Evolutionary conservation across 306 rosid species (phyloP), one percentile per base, ranked within the genome.

Genomic region (Acacia melanoxylon): DNA sequence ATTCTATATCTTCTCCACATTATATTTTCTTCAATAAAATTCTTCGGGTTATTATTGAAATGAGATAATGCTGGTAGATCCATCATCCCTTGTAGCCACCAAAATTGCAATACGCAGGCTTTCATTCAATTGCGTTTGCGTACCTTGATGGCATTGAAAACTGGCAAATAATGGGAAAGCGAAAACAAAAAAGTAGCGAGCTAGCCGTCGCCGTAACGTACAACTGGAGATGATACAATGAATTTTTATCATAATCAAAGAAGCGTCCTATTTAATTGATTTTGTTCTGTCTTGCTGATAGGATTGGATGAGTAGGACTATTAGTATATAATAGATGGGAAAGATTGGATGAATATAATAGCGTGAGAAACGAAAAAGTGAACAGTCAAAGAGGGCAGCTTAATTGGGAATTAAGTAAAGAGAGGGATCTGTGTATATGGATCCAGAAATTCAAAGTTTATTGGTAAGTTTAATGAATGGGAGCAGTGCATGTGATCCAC

Each of bases 41-140:
- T 22, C 37, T 12, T 62, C 1, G 14, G 29, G 29, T 37, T 37
- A 37, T 22, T 22, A 10, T 58, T 58, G 65, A 54, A 54, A 20
- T 54, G 25, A 54, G 61, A 54, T 54, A n/a, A n/a, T 54, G 1
- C 41, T 6, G 41, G 41, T 37, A 6, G 61, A 54, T 54, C 13
- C 63, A n/a, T n/a, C 62, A 49, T 74, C 85, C 83, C 83, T 78
- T 85, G 84, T 78, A 81, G 8, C 8, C 71, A 48, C 45, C 83
- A 61, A 74, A 74, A 68, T 67, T 59, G 72, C 45, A 75, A 49
- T 15, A 15, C 45, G 11, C 11, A 42, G 56, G 56, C 56, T 15
- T 49, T 15, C 20, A 14, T 16, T 16, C 8, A 16, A 22, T 51
- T 35, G 7, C 40, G 40, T 17, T 51, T 37, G 41, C 41, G 41